Percentiles rank a stretch among this genome's conserved stretches.
These are phyloP conservation scores for Tolypocladium nubicola DNA, from an alignment of 2,329 filamentous ascomycete species.

Conservation along the genomic window DNA sequence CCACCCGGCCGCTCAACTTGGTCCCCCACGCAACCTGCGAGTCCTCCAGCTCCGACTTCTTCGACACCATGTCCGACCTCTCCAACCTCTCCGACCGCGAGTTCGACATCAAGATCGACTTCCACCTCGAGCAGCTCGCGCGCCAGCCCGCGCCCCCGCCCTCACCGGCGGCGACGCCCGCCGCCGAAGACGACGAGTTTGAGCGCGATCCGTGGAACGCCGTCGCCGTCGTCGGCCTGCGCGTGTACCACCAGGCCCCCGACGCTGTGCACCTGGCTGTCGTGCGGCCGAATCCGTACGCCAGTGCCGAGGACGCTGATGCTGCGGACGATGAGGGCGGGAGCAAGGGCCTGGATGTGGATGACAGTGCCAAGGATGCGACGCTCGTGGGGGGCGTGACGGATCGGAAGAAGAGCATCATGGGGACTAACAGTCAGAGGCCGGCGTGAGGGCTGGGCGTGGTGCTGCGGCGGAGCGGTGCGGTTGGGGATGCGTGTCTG, in stretches of 20 bases:
- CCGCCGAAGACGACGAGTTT: slow-evolving; percentile 42
- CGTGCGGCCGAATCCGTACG: slow-evolving; percentile 25
- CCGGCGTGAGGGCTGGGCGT: not conserved
- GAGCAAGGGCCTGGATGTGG: slow-evolving; percentile 28
- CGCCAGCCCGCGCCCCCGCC: slow-evolving; percentile 4
- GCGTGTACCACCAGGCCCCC: slow-evolving; percentile 45
- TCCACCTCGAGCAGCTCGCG: slow-evolving; percentile 2
- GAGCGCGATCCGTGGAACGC: slow-evolving; percentile 53
- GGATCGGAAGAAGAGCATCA: slow-evolving; percentile 25
- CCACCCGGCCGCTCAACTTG: not conserved
- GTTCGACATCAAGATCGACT: slow-evolving; percentile 21
- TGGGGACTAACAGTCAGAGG: slow-evolving; percentile 12
- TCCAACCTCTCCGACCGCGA: slow-evolving; percentile 29
- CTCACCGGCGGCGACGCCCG: not conserved
- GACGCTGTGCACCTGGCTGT: slow-evolving; percentile 28
- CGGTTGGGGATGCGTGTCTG: not conserved
- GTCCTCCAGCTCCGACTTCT: slow-evolving; percentile 10
- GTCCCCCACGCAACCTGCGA: slow-evolving; percentile 3
- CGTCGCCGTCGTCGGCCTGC: slow-evolving; percentile 48
- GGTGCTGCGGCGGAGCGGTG: not conserved
- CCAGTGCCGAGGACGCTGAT: slow-evolving; percentile 11
- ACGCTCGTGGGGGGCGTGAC: slow-evolving; percentile 22
- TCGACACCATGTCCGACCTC: slow-evolving; percentile 16
- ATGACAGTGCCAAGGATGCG: slow-evolving; percentile 35
- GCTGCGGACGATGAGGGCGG: slow-evolving; percentile 12